A percentile compares a stretch with the other conserved stretches of the same genome.
Evolutionary conservation across 768 basidiomycete genomes (phyloP).

Genomic region (Suillus decipiens): DNA sequence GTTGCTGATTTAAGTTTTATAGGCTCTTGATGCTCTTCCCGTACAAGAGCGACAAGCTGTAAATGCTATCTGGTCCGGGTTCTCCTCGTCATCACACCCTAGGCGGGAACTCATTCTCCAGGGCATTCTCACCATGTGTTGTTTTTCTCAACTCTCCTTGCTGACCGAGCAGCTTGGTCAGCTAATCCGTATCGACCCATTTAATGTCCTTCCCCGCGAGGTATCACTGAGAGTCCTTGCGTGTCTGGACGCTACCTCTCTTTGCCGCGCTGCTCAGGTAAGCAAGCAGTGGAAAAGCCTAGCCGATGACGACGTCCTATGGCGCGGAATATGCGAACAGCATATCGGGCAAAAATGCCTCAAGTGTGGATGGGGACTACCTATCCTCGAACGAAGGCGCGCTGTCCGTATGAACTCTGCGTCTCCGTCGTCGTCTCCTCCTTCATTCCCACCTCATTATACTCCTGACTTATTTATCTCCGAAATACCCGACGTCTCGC

Average conservation of each 20-base stretch:
- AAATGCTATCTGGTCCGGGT: constrained; percentile 94
- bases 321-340: constrained; percentile 96
- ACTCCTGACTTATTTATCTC: constrained; percentile 16
- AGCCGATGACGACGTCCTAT: constrained; percentile 94
- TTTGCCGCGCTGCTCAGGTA: constrained; percentile 93
- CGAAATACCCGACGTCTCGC: constrained; percentile 34
- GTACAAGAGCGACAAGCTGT: constrained; percentile 84
- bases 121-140: constrained; percentile 98
- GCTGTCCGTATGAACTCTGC: constrained; percentile 40
- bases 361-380: constrained; percentile 98
- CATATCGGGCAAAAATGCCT: constrained; percentile 96
- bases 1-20: constrained; percentile 17
- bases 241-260: constrained; percentile 88
- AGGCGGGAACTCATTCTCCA: constrained; percentile 92
- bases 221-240: constrained; percentile 84
- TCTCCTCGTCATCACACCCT: constrained; percentile 91
- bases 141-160: constrained; percentile 96
- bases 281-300: constrained; percentile 80
- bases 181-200: constrained; percentile 95
- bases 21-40: constrained; percentile 91
- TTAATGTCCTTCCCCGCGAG: constrained; percentile 87
- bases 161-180: constrained; percentile 89
- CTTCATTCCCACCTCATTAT: constrained; percentile 12
- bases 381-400: constrained; percentile 79
- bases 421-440: constrained; percentile 34